phyloP scores from a whole-genome alignment of 768 basidiomycete species.

The Trametes gibbosa region DNA sequence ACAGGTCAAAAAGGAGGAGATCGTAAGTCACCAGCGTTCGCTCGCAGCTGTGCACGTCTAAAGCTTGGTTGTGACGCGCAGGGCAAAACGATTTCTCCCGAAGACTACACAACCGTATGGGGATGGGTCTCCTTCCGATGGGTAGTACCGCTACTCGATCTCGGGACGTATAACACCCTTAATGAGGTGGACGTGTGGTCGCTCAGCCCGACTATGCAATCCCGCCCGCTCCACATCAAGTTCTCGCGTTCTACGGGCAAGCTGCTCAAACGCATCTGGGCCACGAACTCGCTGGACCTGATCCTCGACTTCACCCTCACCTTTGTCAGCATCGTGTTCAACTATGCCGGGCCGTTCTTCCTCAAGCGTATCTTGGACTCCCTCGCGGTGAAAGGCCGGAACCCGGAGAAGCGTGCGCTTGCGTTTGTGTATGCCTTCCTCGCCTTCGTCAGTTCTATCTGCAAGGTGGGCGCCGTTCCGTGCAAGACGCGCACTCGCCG shows the following conservation, averaged over 20 bases:
- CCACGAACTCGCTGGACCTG: slow-evolving; percentile 46
- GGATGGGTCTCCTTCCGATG: slow-evolving; percentile 73
- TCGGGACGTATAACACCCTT: slow-evolving; percentile 50
- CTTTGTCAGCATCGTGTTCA: slow-evolving; percentile 65
- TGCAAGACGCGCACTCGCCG: too few relatives aligned
- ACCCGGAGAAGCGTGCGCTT: slow-evolving; percentile 45
- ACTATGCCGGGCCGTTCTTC: slow-evolving; percentile 83
- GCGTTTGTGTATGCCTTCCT: slow-evolving; percentile 82
- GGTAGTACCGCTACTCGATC: slow-evolving; percentile 62
- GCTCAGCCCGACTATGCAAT: slow-evolving; percentile 66
- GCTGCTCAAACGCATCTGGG: slow-evolving; percentile 43
- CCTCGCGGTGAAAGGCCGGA: slow-evolving; percentile 33
- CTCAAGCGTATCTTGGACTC: slow-evolving; percentile 72
- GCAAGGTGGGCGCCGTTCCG: slow-evolving; percentile 37
- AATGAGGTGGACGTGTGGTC: slow-evolving; percentile 71
- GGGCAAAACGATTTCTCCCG: slow-evolving; percentile 60
- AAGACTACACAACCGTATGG: slow-evolving; percentile 73
- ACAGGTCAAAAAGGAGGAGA: slow-evolving; percentile 49
- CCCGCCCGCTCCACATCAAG: slow-evolving; percentile 58
- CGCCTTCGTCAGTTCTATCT: slow-evolving; percentile 59
- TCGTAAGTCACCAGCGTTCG: slow-evolving; percentile 44
- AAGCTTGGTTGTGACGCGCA: slow-evolving; percentile 23
- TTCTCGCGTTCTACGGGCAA: slow-evolving; percentile 39
- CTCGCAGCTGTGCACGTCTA: too few relatives aligned
- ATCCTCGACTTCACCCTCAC: slow-evolving; percentile 67